Percentiles rank a stretch among this genome's conserved stretches.
Conservation (phyloP, 306 rosid genomes). For the Oxytropis ochrocephala region DNA sequence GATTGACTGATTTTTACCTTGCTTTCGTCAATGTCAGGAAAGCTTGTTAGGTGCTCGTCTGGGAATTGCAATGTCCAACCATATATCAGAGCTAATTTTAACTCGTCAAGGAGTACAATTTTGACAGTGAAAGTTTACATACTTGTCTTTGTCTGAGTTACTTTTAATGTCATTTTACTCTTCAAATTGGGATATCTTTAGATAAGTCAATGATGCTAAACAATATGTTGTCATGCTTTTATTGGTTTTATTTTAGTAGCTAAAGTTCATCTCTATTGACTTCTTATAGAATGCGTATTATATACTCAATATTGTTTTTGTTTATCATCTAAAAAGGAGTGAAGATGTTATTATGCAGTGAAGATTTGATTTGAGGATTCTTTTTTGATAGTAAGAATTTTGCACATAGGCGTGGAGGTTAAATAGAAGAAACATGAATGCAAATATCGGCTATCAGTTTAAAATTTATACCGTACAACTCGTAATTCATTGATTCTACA, state of each 20-base stretch:
- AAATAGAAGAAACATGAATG: not conserved
- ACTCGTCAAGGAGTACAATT: not conserved
- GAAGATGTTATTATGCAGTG: not conserved
- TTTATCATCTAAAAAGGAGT: not conserved
- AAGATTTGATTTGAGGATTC: not conserved
- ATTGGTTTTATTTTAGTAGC: not conserved
- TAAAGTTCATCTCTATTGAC: constrained; percentile 2
- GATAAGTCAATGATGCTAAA: not conserved
- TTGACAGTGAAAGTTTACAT: not conserved
- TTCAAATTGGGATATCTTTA: not conserved
- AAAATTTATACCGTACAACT: not conserved
- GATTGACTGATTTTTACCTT: constrained; percentile 4
- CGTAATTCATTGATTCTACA: not conserved
- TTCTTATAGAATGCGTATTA: not conserved
- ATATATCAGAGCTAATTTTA: not conserved
- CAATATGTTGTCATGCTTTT: not conserved
- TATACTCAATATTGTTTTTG: not conserved
- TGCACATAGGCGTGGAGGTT: not conserved
- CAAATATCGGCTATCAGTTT: not conserved
- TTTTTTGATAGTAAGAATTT: not conserved
- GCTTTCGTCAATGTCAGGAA: constrained; percentile 22
- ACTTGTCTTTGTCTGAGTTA: not conserved
- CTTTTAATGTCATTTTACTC: not conserved
- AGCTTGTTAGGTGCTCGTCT: not conserved
- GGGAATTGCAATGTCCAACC: not conserved